Evolutionary conservation across 2,329 filamentous ascomycete genomes (phyloP), one percentile per base, ranked within the genome.

Genomic region (Cordyceps javanica): DNA sequence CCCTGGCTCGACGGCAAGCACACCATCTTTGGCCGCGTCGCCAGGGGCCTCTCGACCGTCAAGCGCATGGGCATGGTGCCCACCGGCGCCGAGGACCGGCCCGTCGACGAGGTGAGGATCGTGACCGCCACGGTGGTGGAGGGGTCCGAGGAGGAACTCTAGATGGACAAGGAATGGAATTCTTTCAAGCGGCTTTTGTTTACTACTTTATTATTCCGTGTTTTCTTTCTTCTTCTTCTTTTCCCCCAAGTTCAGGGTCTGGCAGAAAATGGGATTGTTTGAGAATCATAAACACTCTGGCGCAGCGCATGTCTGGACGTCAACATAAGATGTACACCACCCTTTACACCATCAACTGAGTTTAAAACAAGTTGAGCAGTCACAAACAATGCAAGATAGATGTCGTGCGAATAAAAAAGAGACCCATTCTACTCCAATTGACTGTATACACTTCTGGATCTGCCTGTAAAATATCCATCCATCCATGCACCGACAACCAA

Each of bases 1-100:
- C 94, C 94, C 0, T 97, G 93, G 93, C 75, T 99, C 60, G 94
- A 99, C 73, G 91, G 92, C 23, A 97, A 96, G 73, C 93, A 99
- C 72, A 96, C 92, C 11, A 95, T 99, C 64, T 99, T 99, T 69
- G 94, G 94, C 1, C 78, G 93, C 55, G 91, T 99, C 39, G 92
- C 89, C 76, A 82, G 75, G 56, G 94, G 94, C 0, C 84, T 97
- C 81, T 78, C 82, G 58, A 80, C 93, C n/a, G 86, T 97, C 28
- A 87, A 90, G 77, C 82, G 91, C 63, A 89, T 99, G 83, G 94
- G 92, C 0, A 70, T 94, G 59, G 91, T 96, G 51, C 90, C 89
- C 76, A 96, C 91, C 1, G 90, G 85, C 25, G 74, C 75, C 8
- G 90, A 93, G 64, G 94, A 97, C 72, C 77, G 87, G 64, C 94